These are phyloP conservation scores for Circinella umbellata DNA, from an alignment of 371 early-diverging fungal genomes.

Conservation along the genomic window DNA sequence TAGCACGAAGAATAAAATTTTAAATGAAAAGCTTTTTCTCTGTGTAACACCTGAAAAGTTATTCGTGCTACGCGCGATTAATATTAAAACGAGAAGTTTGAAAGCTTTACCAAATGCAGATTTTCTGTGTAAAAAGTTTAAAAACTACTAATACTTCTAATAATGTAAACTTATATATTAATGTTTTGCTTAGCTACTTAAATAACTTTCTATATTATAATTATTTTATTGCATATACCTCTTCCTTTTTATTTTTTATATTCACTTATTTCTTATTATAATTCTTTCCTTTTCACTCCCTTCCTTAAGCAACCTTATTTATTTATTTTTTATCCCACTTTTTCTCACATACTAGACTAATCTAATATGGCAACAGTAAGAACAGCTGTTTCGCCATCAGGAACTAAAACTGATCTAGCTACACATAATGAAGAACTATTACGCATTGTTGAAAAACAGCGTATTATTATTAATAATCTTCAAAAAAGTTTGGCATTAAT, in stretches of 20 bases:
- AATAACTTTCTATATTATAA: neutral
- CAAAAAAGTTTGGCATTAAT: conserved; percentile 50
- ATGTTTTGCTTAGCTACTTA: neutral
- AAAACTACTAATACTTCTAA: neutral
- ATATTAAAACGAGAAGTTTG: neutral
- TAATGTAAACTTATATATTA: neutral
- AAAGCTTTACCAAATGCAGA: conserved; percentile 6
- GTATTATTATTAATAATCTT: conserved; percentile 72
- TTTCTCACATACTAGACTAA: conserved; percentile 3
- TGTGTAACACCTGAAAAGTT: neutral
- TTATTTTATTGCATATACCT: neutral
- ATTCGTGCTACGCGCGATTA: neutral
- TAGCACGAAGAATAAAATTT: no score
- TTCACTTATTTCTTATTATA: neutral
- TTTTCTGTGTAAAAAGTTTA: conserved; percentile 7
- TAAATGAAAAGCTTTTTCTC: neutral
- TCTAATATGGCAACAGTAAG: conserved; percentile 18
- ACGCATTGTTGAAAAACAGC: conserved; percentile 86
- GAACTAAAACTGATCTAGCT: conserved; percentile 10
- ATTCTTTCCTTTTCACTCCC: neutral
- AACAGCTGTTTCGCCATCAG: neutral
- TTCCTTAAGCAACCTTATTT: neutral
- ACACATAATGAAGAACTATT: conserved; percentile 81
- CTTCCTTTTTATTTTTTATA: neutral
- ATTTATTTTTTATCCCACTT: neutral